Base-by-base conservation (phyloP, 169 alveolate species). In the Plasmodium reichenowi region DNA sequence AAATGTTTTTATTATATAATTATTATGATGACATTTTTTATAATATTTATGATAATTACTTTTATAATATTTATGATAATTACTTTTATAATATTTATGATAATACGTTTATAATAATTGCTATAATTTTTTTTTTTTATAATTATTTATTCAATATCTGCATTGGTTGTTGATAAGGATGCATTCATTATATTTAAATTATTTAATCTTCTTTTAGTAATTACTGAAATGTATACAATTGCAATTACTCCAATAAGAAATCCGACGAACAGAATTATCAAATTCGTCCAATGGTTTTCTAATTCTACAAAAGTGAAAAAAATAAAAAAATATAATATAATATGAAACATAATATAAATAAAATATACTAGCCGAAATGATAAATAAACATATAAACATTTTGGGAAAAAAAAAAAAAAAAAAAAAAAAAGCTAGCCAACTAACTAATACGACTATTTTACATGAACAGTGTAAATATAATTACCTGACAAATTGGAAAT, bases 181-280 rank as follows among this genome's bases (percentile, higher is more conserved):
- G 87, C 15, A 64, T 86, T 70, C 88, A 86, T 86, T 26, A 86
- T 72, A 54, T 60, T 86, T 80, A 86, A 47, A 66, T 15, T 72
- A 29, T 86, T 62, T 73, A 86, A 72, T 86, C 92, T 71, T 62
- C 92, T 73, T 54, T 72, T 86, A 26, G 92, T 86, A 17, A 86
- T 72, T 9, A 86, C 60, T 52, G 92, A 71, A 59, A 86, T 86
- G 58, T 86, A 86, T 22, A 64, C 88, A 86, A 86, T 70, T 68
- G 92, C 92, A 59, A 72, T 26, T 17, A 86, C 63, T 8, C 92
- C 92, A 56, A 86, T 32, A 58, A 86, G 43, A 17, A 86, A 72
- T 17, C 92, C 92, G 20, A 86, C 64, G 24, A 86, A 47, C 5
- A 86, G 87, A 38, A 86, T 32, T 48, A 86, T 26, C 15, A 86